Percentiles rank a stretch among this genome's conserved stretches.
Conservation (phyloP, 2,329 filamentous ascomycete genomes). For the Raffaelea arxii region DNA sequence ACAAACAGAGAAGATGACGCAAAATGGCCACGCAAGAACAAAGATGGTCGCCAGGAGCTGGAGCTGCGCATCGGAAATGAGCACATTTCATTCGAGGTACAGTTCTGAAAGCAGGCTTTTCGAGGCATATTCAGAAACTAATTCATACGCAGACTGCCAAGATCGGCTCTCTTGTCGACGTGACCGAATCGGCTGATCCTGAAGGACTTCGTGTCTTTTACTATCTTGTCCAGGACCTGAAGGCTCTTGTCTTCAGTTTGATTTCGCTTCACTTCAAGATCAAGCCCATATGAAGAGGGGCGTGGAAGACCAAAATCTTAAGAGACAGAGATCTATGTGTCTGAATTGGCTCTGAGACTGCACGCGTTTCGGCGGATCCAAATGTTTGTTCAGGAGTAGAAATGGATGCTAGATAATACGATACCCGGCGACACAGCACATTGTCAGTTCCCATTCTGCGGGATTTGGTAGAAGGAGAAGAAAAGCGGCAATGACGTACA, state of each 20-base stretch:
- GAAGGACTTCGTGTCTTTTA: constrained; percentile 97
- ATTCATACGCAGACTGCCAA: constrained; percentile 72
- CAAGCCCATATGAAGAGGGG: constrained; percentile 53
- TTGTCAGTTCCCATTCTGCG: too few species aligned
- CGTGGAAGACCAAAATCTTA: too few species aligned
- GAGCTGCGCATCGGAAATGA: constrained; percentile 91
- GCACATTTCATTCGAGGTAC: constrained; percentile 93
- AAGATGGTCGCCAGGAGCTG: constrained; percentile 92
- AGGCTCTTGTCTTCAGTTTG: constrained; percentile 90
- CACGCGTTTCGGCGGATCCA: too few species aligned
- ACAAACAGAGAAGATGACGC: constrained; percentile 81
- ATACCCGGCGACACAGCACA: too few species aligned
- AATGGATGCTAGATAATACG: too few species aligned
- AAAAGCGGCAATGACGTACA: too few species aligned
- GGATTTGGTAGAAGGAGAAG: too few species aligned
- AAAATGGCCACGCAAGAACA: constrained; percentile 99
- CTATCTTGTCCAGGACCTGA: constrained; percentile 94
- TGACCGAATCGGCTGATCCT: constrained; percentile 90
- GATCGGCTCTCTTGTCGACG: constrained; percentile 92
- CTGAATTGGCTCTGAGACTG: too few species aligned
- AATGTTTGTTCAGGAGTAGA: too few species aligned
- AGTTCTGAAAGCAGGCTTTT: background rate
- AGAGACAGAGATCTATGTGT: too few species aligned
- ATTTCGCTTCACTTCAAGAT: constrained; percentile 98
- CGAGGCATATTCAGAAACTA: background rate